Evolutionary conservation across 1,284 basidiomycete genomes (phyloP).

Genomic region (Phlebopus sp.): DNA sequence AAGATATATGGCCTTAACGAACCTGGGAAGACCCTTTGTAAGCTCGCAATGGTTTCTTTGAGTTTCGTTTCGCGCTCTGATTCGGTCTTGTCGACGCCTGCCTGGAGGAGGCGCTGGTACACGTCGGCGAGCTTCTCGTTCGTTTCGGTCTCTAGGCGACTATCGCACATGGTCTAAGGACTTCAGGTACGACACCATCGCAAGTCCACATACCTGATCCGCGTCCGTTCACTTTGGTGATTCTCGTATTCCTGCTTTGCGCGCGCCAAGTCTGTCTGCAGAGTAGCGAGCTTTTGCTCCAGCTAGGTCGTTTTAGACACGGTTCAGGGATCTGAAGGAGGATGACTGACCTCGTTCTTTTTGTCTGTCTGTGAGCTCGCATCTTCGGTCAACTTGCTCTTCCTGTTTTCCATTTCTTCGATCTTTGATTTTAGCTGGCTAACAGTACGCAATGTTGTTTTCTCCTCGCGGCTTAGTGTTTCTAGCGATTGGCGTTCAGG

Average conservation of each 20-base stretch:
- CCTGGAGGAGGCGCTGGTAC: conserved; percentile 84
- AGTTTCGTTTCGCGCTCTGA: conserved; percentile 81
- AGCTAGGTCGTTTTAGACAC: conserved; percentile 43
- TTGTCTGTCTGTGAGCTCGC: conserved; percentile 51
- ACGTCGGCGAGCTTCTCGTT: conserved; percentile 88
- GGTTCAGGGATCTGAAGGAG: neutral
- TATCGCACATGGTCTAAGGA: conserved; percentile 31
- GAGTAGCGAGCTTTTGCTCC: conserved; percentile 52
- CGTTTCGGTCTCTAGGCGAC: conserved; percentile 83
- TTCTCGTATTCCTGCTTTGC: conserved; percentile 73
- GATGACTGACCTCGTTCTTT: conserved; percentile 53
- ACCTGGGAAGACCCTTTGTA: conserved; percentile 90
- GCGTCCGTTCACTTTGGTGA: conserved; percentile 70
- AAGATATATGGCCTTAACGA: conserved; percentile 6
- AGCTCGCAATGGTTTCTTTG: conserved; percentile 80
- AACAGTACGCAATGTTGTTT: conserved; percentile 66
- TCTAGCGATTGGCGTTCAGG: conserved; percentile 88
- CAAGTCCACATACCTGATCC: conserved; percentile 55
- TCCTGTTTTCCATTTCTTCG: conserved; percentile 63
- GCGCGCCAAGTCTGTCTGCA: conserved; percentile 53
- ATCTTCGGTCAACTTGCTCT: conserved; percentile 62
- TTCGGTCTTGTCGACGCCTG: conserved; percentile 83
- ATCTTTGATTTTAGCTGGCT: conserved; percentile 68
- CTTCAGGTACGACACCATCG: neutral
- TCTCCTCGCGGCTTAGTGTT: conserved; percentile 79